Evolutionary conservation across 176 grass and related monocot genomes (phyloP).

Genomic region (Elaeis guineensis): DNA sequence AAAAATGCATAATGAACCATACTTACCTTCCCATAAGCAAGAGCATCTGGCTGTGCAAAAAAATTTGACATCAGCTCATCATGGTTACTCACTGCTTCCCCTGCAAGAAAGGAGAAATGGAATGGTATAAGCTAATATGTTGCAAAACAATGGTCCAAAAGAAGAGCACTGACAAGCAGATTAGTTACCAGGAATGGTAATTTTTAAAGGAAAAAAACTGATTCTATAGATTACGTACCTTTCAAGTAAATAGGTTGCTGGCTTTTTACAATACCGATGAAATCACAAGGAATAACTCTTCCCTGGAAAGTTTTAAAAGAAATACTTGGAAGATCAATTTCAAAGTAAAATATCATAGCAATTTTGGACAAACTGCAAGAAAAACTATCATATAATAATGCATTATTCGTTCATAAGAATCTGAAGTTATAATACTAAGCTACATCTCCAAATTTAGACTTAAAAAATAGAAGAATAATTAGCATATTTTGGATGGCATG

Average conservation of each 20-base stretch:
- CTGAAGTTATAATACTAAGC: too few relatives aligned
- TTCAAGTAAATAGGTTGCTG: slow-evolving; percentile 89
- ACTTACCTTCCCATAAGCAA: slow-evolving; percentile 94
- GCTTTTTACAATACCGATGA: slow-evolving; percentile 79
- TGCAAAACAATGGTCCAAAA: too few relatives aligned
- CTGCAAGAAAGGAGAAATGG: slow-evolving; percentile 28
- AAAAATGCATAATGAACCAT: slow-evolving; percentile 12
- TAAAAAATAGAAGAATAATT: too few relatives aligned
- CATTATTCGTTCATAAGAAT: too few relatives aligned
- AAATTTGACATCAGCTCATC: slow-evolving; percentile 98
- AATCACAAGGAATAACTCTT: slow-evolving; percentile 96
- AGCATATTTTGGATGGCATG: too few relatives aligned
- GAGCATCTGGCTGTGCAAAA: slow-evolving; percentile 97
- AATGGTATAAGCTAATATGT: not conserved
- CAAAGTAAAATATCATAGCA: not conserved
- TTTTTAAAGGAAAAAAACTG: too few relatives aligned
- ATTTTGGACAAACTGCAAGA: too few relatives aligned
- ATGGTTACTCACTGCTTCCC: slow-evolving; percentile 92
- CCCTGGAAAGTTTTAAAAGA: slow-evolving; percentile 42
- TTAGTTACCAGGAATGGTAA: too few relatives aligned
- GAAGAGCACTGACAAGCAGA: too few relatives aligned
- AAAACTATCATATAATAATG: too few relatives aligned
- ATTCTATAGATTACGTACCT: slow-evolving; percentile 15
- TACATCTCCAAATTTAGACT: too few relatives aligned
- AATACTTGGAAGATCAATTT: slow-evolving; percentile 8